These are phyloP conservation scores for Aspergillus ibericus DNA, from an alignment of 2,329 filamentous ascomycete species.

Conservation along the genomic window DNA sequence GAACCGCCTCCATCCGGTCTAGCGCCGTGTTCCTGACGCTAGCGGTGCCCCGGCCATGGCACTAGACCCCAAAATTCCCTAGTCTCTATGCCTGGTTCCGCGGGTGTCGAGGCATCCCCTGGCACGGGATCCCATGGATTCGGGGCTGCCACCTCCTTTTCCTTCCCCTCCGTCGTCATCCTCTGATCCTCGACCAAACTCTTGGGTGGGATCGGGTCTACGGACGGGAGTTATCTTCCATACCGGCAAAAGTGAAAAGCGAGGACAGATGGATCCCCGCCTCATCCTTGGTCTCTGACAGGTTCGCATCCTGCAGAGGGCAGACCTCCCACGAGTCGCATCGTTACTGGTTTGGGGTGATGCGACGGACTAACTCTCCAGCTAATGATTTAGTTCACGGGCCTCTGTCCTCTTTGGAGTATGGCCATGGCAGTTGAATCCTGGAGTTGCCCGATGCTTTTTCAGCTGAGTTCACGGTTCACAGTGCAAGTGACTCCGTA, in stretches of 20 bases:
- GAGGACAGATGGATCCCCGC: neutral
- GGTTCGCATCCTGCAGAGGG: neutral
- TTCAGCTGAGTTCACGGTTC: neutral
- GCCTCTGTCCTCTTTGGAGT: constrained; percentile 12
- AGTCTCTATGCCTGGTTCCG: constrained; percentile 13
- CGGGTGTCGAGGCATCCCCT: constrained; percentile 11
- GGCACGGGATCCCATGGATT: constrained; percentile 5
- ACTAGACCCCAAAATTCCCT: neutral
- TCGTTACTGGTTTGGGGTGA: constrained; percentile 21
- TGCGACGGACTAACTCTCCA: constrained; percentile 17
- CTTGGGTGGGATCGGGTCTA: neutral
- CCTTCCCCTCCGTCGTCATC: neutral
- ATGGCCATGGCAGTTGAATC: neutral
- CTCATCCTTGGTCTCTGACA: neutral
- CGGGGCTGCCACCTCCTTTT: constrained; percentile 8
- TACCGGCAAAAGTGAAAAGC: neutral
- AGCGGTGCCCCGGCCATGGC: neutral
- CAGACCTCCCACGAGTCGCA: constrained; percentile 8
- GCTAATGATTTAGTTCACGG: constrained; percentile 20
- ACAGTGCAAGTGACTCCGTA: too few relatives aligned
- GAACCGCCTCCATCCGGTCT: constrained; percentile 9
- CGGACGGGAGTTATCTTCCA: neutral
- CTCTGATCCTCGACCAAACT: neutral
- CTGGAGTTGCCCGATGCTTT: neutral
- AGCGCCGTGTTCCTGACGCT: constrained; percentile 11